Evolutionary conservation across 2,329 filamentous ascomycete genomes (phyloP), one percentile per base, ranked within the genome.

Genomic region (Didymella sp.): DNA sequence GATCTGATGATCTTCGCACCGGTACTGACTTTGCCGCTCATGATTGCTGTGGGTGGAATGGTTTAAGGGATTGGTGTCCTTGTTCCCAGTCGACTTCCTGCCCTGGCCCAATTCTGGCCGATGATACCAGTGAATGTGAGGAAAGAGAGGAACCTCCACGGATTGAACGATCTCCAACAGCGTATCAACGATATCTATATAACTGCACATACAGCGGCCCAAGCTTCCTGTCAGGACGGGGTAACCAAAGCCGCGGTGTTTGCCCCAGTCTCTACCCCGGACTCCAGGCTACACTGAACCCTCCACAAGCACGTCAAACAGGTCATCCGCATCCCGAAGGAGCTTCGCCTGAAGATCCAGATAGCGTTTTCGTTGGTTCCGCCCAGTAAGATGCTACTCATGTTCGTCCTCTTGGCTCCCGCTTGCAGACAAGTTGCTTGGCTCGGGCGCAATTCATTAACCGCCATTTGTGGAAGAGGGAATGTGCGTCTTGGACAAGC

Each of bases 1-100:
- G 76, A 77, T 64, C 79, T 80, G 53, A 89, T 80, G 63, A 87
- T 71, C 30, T 62, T 64, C 40, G 73, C 72, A 24, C 72, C 73
- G 30, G 58, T 40, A 41, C 67, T 60, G 28, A 62, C 46, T 6
- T 46, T 30, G 31, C 38, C 37, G 58, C 56, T 59, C 58, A 50
- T 59, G 33, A 30, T 24, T 47, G 44, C 25, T 44, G 43, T 51
- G 40, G 25, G 49, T 50, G 17, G 35, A 24, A 31, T 21, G 25
- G 27, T 40, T 13, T 33, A 27, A 45, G 19, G n/a, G 21, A 15
- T 19, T 48, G 43, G 17, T 33, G 38, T 25, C 33, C 35, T 48
- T 38, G 17, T 25, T 13, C 35, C 30, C 40, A 51, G 17, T 41
- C 42, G 17, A 50, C 17, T 22, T 31, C 35, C 30, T 22, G 52